Conservation (phyloP, 345 rosid species). For the Isatis tinctoria region DNA sequence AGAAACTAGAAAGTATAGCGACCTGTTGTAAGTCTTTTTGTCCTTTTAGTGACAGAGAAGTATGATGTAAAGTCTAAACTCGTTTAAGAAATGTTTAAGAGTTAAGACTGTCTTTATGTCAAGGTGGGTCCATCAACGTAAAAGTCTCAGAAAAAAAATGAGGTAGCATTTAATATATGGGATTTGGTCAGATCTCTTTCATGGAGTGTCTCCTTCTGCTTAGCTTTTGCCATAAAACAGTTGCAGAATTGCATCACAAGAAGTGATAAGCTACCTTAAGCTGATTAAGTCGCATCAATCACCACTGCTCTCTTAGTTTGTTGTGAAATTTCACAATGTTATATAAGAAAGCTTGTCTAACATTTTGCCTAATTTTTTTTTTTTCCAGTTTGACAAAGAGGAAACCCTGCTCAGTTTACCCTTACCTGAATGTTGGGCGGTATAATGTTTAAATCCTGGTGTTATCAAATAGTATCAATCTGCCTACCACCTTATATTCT, state of each 20-base stretch:
- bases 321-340: background rate
- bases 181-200: constrained; percentile 3
- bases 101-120: background rate
- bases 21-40: background rate
- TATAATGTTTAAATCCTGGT: constrained; percentile 30
- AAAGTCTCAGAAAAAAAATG: background rate
- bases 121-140: background rate
- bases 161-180: background rate
- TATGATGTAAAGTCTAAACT: background rate
- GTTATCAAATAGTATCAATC: background rate
- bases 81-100: background rate
- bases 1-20: background rate
- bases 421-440: constrained; percentile 96
- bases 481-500: constrained; percentile 5
- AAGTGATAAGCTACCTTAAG: background rate
- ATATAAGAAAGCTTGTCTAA: background rate
- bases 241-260: background rate
- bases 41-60: constrained; percentile 8
- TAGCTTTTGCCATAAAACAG: background rate
- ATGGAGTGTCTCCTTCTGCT: background rate
- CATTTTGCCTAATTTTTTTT: background rate
- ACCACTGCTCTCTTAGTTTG: background rate
- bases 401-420: constrained; percentile 58
- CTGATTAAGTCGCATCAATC: background rate
- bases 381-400: constrained; percentile 69